Percentiles rank a stretch among this genome's conserved stretches.
phyloP scores from a whole-genome alignment of 495 filamentous ascomycete species.

The Oleoguttula mirabilis region DNA sequence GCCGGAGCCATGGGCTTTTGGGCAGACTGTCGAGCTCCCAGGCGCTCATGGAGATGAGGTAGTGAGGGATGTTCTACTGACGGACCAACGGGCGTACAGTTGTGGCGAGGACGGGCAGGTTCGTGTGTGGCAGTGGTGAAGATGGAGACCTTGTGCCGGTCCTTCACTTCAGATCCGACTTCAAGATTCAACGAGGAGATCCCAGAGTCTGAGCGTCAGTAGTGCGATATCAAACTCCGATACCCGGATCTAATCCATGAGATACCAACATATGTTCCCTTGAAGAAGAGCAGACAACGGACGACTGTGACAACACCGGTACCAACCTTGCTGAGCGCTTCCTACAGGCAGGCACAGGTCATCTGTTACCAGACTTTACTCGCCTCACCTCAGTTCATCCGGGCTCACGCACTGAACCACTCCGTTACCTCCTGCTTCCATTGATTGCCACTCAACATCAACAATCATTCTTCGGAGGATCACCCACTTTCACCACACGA shows the following conservation, averaged over 20 bases:
- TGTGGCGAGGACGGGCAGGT: conserved; percentile 31
- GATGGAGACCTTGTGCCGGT: no score
- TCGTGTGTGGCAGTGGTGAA: conserved; percentile 21
- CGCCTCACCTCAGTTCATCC: no score
- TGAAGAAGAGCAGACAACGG: not conserved
- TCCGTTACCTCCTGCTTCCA: no score
- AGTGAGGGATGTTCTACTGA: conserved; percentile 63
- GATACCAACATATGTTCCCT: not conserved
- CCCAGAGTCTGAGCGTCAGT: not conserved
- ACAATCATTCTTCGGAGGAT: no score
- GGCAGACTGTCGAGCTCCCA: conserved; percentile 4
- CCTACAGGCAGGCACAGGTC: no score
- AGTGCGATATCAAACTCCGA: not conserved
- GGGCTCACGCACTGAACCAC: no score
- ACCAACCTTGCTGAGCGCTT: not conserved
- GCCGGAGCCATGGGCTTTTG: conserved; percentile 11
- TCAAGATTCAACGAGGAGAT: not conserved
- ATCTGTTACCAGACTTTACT: no score
- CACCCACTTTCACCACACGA: no score
- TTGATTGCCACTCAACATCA: no score
- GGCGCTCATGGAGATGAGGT: conserved; percentile 79
- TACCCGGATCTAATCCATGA: not conserved
- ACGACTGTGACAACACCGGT: not conserved
- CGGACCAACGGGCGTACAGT: conserved; percentile 32
- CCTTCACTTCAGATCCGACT: no score